phyloP scores from a whole-genome alignment of 2,329 filamentous ascomycete genomes.

The Cladosporium sp. region DNA sequence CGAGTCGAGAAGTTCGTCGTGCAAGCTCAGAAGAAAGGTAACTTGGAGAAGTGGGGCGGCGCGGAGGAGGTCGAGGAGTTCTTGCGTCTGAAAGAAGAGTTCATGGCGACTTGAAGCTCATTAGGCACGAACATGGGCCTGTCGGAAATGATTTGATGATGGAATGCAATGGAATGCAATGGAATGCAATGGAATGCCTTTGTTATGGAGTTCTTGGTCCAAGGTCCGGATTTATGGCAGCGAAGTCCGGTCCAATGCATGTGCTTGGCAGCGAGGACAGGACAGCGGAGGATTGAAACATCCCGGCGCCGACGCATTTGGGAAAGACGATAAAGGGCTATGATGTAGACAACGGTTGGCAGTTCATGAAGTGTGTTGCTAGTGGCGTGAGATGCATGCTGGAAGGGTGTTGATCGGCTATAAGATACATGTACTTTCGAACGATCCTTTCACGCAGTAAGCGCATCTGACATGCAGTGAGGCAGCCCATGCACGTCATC shows the following conservation, averaged over 20 bases:
- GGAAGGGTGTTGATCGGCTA: too few relatives aligned
- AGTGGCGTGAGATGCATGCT: neutral
- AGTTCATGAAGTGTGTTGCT: neutral
- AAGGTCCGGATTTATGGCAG: constrained; percentile 4
- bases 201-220: neutral
- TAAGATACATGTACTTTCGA: neutral
- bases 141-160: neutral
- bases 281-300: neutral
- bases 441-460: neutral
- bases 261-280: neutral
- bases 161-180: neutral
- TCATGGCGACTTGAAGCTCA: constrained; percentile 17
- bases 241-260: constrained; percentile 1
- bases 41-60: constrained; percentile 35
- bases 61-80: constrained; percentile 32
- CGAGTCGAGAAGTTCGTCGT: constrained; percentile 35
- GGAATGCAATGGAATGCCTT: neutral
- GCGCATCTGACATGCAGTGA: neutral
- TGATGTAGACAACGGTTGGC: neutral
- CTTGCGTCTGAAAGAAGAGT: constrained; percentile 33
- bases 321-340: neutral
- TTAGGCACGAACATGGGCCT: neutral
- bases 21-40: constrained; percentile 29
- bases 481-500: neutral
- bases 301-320: neutral